Percentiles rank a stretch among this genome's conserved stretches.
phyloP scores from a whole-genome alignment of 305 asterid genomes.

The Caryopteris hybrid region DNA sequence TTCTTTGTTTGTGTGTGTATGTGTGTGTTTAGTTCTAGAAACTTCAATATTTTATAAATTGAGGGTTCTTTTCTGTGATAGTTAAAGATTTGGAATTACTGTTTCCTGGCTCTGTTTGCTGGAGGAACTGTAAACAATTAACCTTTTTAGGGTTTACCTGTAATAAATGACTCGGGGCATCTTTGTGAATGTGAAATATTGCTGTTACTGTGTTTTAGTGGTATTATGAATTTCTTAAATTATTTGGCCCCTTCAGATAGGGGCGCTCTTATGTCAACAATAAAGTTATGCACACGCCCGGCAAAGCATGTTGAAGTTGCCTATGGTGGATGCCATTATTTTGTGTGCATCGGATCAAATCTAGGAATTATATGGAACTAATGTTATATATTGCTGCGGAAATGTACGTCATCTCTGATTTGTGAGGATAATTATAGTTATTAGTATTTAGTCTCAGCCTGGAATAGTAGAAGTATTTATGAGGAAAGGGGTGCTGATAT shows the following conservation, averaged over 20 bases:
- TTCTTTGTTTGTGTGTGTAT: not conserved
- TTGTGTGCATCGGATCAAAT: not conserved
- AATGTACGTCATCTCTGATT: no score
- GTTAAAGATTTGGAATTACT: not conserved
- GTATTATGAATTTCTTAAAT: not conserved
- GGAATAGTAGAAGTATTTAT: not conserved
- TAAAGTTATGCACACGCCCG: not conserved
- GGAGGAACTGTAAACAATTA: not conserved
- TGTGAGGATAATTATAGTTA: not conserved
- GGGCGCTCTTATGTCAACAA: not conserved
- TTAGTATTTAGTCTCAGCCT: not conserved
- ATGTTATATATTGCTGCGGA: not conserved
- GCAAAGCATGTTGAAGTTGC: not conserved
- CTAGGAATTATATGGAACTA: not conserved
- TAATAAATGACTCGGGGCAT: not conserved
- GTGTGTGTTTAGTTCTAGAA: not conserved
- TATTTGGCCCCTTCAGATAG: not conserved
- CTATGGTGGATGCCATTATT: not conserved
- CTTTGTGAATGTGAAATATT: not conserved
- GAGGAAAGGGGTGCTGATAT: not conserved
- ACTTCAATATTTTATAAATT: not conserved
- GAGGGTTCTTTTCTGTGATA: not conserved
- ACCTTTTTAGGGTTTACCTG: not conserved
- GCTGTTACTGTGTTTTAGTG: not conserved
- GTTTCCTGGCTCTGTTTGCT: not conserved